Evolutionary conservation across 192 early-diverging fungal genomes (phyloP), one percentile per base, ranked within the genome.

Genomic region (Coemansia sp.): DNA sequence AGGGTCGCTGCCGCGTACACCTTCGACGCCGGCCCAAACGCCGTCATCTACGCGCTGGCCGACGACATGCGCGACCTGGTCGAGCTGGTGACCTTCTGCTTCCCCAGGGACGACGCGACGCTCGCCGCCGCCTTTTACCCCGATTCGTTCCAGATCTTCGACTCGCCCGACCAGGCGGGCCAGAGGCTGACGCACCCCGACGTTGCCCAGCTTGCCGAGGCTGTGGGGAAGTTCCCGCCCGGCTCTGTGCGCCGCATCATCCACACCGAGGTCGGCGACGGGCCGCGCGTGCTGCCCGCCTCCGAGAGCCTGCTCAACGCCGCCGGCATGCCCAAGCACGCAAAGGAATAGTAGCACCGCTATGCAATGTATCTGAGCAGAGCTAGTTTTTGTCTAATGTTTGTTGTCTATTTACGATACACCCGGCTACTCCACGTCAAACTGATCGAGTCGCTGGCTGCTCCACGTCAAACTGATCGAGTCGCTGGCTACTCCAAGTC

Each of bases 21-120:
- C 10, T 99, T 89, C 77, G 98, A 99, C 76, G 98, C 98, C 19
- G 98, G 98, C 31, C 98, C 98, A 45, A 99, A 99, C 67, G 96
- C 96, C 0, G 98, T 99, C 7, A 91, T 99, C 64, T 99, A 98
- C 70, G 86, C 94, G 22, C 86, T 87, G 39, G 77, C 85, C 64
- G 84, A 90, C 62, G 88, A 98, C 76, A 91, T 96, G 77, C 77
- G 84, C 40, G 92, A 95, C 71, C 88, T 99, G 54, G 85, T 96
- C 43, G 86, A 91, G 70, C 70, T 99, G 42, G 76, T 97, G 57
- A 87, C 93, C 12, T 84, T 88, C 59, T 93, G 92, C 76, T 97
- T 99, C 87, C 95, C 97, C 37, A 76, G 82, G 29, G 64, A 73
- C 39, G 77, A 76, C 7, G 45, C 62, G 29, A 64, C 67, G 20